Base-by-base conservation (phyloP, 305 asterid genomes). In the Fraxinus platypoda region DNA sequence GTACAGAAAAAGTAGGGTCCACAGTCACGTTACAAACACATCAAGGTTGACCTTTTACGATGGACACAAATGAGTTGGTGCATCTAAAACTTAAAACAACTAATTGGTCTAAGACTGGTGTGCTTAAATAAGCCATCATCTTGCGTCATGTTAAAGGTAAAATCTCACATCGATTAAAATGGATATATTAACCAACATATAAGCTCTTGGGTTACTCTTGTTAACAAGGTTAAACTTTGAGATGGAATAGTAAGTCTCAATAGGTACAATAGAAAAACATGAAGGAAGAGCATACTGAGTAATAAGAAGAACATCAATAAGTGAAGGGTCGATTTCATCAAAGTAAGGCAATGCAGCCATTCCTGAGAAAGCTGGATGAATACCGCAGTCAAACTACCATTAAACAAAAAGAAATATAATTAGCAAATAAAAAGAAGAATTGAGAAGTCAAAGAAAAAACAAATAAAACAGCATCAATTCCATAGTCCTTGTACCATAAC, bases 341-440 rank as follows among this genome's bases (percentile, higher is more conserved):
- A 96, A 96, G 85, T 93, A 96, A 19, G 99, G 98, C 92, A 96
- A 88, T 8, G 98, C 98, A 79, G 99, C 92, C 97, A 96, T 94
- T 81, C 99, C 98, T 3, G 98, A 90, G 88, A 90, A 92, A 84
- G 90, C 99, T 11, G 97, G 99, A 84, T 94, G 99, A 86, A 96
- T 96, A 46, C 99, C 99, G 81, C 99, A 93, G 83, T 96, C 99
- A 81, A 96, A 96, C 99, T 94, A 85, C 83, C 81, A 72, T 30
- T 72, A 33, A 78, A 76, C 26, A 37, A 76, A 21, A 78, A 77
- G 23, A 8, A 81, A 76, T 25, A 82, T 46, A 59, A 6, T 37
- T 57, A 17, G 28, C 66, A 37, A 87, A 74, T 38, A 30, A 25
- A 70, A 43, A 38, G 25, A 46, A 37, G 26, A 74, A 52, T 8